These are phyloP conservation scores for Coemansia sp. DNA, from an alignment of 192 early-diverging fungal species.

Conservation along the genomic window DNA sequence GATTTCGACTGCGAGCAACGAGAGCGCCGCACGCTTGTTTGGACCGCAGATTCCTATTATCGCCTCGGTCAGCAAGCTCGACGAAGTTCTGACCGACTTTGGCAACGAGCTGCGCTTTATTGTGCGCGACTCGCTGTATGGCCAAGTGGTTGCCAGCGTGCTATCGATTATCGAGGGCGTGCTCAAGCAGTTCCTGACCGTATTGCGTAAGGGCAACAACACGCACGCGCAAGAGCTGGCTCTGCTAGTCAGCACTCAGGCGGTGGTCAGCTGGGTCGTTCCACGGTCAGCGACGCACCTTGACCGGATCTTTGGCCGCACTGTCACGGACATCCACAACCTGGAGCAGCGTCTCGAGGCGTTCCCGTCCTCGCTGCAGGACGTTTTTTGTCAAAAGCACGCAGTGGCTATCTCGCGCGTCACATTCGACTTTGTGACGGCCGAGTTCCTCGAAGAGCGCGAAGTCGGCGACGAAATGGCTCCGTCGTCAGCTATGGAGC, in stretches of 20 bases:
- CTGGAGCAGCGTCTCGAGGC: conserved; percentile 56
- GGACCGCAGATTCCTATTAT: conserved; percentile 49
- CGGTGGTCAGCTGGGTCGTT: conserved; percentile 53
- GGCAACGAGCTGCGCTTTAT: conserved; percentile 56
- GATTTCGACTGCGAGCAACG: conserved; percentile 35
- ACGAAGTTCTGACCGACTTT: conserved; percentile 53
- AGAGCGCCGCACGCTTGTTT: conserved; percentile 26
- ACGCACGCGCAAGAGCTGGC: conserved; percentile 46
- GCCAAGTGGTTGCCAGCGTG: conserved; percentile 55
- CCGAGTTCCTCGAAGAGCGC: conserved; percentile 26
- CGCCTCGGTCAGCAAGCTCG: conserved; percentile 47
- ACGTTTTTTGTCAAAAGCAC: conserved; percentile 58
- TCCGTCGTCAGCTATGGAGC: conserved; percentile 47
- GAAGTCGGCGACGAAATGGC: conserved; percentile 39
- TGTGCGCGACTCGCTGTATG: conserved; percentile 59
- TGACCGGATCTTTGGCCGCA: conserved; percentile 54
- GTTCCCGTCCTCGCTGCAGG: conserved; percentile 55
- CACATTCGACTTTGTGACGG: conserved; percentile 50
- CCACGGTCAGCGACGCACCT: conserved; percentile 48
- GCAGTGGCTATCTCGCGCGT: conserved; percentile 27
- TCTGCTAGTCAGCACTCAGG: conserved; percentile 53
- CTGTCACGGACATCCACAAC: conserved; percentile 56
- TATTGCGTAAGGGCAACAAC: conserved; percentile 29
- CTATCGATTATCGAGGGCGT: conserved; percentile 53
- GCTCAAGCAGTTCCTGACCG: conserved; percentile 52